Evolutionary conservation across 192 early-diverging fungal species (phyloP).

Genomic region (Rhizophlyctis rosea): DNA sequence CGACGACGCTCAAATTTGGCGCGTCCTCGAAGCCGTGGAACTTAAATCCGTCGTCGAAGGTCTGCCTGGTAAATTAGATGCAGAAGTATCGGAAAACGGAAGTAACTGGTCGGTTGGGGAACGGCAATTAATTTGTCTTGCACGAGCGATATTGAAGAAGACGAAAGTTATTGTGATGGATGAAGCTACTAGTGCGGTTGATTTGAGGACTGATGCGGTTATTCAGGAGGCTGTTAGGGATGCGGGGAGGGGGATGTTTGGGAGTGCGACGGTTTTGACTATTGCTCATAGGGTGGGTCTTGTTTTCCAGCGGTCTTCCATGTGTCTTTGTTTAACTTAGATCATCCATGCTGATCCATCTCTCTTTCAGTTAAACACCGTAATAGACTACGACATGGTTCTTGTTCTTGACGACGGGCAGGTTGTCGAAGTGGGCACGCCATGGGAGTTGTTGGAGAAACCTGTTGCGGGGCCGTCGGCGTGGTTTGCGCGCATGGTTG

Average conservation of each 20-base stretch:
- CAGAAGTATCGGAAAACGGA: conserved; percentile 75
- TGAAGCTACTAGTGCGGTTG: conserved; percentile 45
- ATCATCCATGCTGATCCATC: conserved; percentile 9
- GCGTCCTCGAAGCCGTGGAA: conserved; percentile 57
- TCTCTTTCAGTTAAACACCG: no score
- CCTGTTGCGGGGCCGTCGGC: conserved; percentile 15
- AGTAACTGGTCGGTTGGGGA: conserved; percentile 77
- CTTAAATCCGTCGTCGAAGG: conserved; percentile 28
- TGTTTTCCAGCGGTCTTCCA: conserved; percentile 37
- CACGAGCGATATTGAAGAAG: conserved; percentile 63
- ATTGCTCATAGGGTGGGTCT: conserved; percentile 52
- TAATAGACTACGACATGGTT: conserved; percentile 45
- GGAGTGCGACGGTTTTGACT: conserved; percentile 45
- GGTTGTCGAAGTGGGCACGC: conserved; percentile 53
- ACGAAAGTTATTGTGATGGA: conserved; percentile 46
- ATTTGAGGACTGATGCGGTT: conserved; percentile 41
- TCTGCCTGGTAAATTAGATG: conserved; percentile 54
- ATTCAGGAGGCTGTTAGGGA: conserved; percentile 40
- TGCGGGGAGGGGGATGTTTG: conserved; percentile 28
- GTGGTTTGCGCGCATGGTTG: conserved; percentile 47
- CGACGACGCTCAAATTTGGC: conserved; percentile 68
- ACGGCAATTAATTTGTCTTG: conserved; percentile 76
- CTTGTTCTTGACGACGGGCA: conserved; percentile 42
- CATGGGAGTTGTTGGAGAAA: conserved; percentile 39
- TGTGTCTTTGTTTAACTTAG: conserved; percentile 10